These are phyloP conservation scores for Gastrodia elata DNA, from an alignment of 106 monocot genomes.

Conservation along the genomic window DNA sequence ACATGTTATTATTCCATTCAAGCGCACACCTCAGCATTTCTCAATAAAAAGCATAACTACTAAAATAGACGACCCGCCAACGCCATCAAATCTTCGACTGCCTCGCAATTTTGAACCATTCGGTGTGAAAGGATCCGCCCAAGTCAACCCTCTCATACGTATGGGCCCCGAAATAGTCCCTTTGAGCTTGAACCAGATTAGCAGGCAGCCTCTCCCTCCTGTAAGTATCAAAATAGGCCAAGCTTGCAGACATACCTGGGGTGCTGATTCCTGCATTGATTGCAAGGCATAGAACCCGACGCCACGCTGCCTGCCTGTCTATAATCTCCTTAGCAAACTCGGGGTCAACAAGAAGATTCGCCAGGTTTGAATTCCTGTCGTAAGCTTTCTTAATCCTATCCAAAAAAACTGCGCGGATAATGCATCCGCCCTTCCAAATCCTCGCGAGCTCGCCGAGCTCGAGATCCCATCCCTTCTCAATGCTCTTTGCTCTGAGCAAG, in stretches of 20 bases:
- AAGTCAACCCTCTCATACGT: constrained; percentile 43
- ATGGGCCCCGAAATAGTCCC: constrained; percentile 50
- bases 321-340: constrained; percentile 50
- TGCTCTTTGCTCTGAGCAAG: constrained; percentile 41
- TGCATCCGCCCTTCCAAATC: constrained; percentile 55
- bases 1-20: background rate
- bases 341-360: constrained; percentile 42
- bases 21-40: background rate
- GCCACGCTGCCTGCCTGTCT: constrained; percentile 41
- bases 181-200: constrained; percentile 50
- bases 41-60: background rate
- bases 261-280: constrained; percentile 37
- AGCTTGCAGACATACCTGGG: constrained; percentile 43
- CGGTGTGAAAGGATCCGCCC: constrained; percentile 44
- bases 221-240: constrained; percentile 52
- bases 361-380: constrained; percentile 33
- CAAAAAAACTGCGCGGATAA: constrained; percentile 45
- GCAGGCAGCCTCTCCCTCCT: constrained; percentile 46
- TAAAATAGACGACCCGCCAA: background rate
- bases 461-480: constrained; percentile 43
- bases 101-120: constrained; percentile 50
- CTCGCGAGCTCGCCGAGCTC: constrained; percentile 42
- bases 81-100: constrained; percentile 25
- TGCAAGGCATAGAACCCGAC: constrained; percentile 37
- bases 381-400: constrained; percentile 50